Conservation (phyloP, 352 stramenopile genomes). For the Phytophthora hybrid region DNA sequence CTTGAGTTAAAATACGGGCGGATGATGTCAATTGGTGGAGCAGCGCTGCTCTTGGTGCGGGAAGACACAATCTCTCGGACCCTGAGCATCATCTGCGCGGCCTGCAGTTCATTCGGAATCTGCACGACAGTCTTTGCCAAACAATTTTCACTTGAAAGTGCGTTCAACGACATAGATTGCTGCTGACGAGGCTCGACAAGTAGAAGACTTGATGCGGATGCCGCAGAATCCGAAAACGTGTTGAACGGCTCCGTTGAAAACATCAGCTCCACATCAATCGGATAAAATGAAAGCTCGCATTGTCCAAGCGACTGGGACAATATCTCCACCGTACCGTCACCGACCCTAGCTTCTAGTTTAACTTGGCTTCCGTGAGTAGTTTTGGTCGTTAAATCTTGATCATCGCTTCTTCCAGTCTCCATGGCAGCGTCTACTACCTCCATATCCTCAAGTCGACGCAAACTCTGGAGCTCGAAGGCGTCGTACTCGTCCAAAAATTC, state of each 20-base stretch:
- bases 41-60: constrained; percentile 33
- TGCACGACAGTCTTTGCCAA: constrained; percentile 30
- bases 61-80: constrained; percentile 41
- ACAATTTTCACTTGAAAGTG: constrained; percentile 3
- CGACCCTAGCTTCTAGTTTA: constrained; percentile 43
- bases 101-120: constrained; percentile 40
- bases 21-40: constrained; percentile 49
- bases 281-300: constrained; percentile 63
- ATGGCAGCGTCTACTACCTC: constrained; percentile 19
- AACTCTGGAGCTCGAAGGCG: constrained; percentile 31
- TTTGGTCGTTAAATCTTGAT: neutral
- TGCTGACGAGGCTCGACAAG: constrained; percentile 57
- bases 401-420: neutral
- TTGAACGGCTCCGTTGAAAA: constrained; percentile 74
- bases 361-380: constrained; percentile 18
- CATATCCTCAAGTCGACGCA: constrained; percentile 27
- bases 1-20: constrained; percentile 60
- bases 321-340: constrained; percentile 36
- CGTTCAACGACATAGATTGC: constrained; percentile 38
- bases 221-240: constrained; percentile 46
- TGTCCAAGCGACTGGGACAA: constrained; percentile 40
- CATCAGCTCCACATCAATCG: constrained; percentile 74
- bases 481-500: constrained; percentile 61
- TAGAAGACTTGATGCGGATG: constrained; percentile 48
- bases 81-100: constrained; percentile 61